Evolutionary conservation across 2,329 filamentous ascomycete species (phyloP).

Genomic region (Aureobasidium sp.): DNA sequence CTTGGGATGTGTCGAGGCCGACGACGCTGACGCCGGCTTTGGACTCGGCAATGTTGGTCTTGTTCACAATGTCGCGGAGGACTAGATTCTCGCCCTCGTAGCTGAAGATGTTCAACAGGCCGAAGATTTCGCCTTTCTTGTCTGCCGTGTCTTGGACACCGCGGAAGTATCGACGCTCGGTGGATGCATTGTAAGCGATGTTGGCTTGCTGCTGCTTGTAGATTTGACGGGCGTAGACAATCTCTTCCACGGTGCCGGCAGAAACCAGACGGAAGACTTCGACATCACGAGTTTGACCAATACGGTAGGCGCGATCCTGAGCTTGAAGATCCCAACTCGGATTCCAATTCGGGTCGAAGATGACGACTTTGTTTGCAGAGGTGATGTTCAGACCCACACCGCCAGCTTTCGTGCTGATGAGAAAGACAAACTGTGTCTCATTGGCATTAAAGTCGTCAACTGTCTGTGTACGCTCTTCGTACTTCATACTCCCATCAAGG

Average conservation of each 20-base stretch:
- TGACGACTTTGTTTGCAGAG: slow-evolving; percentile 94
- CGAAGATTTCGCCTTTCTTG: slow-evolving; percentile 90
- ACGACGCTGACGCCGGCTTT: slow-evolving; percentile 72
- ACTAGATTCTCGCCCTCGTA: slow-evolving; percentile 73
- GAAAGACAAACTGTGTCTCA: slow-evolving; percentile 79
- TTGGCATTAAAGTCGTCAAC: slow-evolving; percentile 92
- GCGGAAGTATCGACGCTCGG: slow-evolving; percentile 88
- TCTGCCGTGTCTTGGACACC: slow-evolving; percentile 78
- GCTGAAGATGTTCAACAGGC: slow-evolving; percentile 74
- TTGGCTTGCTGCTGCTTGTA: slow-evolving; percentile 99
- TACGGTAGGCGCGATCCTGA: slow-evolving; percentile 91
- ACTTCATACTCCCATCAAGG: slow-evolving; percentile 73
- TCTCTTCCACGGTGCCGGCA: slow-evolving; percentile 89
- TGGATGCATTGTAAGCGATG: slow-evolving; percentile 88
- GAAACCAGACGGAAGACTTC: slow-evolving; percentile 91
- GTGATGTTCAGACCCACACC: slow-evolving; percentile 95
- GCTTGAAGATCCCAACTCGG: slow-evolving; percentile 90
- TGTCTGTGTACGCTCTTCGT: slow-evolving; percentile 69
- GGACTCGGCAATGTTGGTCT: slow-evolving; percentile 93
- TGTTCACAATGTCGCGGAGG: slow-evolving; percentile 92
- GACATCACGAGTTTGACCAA: slow-evolving; percentile 85
- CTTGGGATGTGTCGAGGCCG: slow-evolving; percentile 58
- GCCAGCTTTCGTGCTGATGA: slow-evolving; percentile 89
- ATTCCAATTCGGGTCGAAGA: slow-evolving; percentile 97
- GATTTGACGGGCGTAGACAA: slow-evolving; percentile 92